Percentiles rank a stretch among this genome's conserved stretches.
These are phyloP conservation scores for Fusarium sp. DNA, from an alignment of 2,329 filamentous ascomycete genomes.

Conservation along the genomic window DNA sequence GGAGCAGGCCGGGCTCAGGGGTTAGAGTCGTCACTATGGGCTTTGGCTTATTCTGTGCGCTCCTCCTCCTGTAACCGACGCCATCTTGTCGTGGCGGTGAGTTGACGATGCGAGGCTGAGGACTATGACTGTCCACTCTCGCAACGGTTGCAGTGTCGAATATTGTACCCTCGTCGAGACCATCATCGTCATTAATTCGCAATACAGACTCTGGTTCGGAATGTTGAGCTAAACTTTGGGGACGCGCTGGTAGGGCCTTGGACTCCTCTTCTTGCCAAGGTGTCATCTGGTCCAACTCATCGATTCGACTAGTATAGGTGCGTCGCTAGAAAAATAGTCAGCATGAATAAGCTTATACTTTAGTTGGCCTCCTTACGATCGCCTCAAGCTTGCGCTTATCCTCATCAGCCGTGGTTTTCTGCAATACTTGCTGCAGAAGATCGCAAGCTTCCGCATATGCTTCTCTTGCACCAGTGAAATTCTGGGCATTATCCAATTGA, in stretches of 20 bases:
- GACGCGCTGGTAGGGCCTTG: constrained; percentile 80
- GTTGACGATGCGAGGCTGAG: constrained; percentile 36
- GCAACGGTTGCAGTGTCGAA: constrained; percentile 65
- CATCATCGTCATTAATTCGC: constrained; percentile 53
- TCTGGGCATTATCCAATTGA: constrained; percentile 93
- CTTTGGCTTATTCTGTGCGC: constrained; percentile 40
- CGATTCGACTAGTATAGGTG: constrained; percentile 90
- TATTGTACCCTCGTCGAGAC: constrained; percentile 56
- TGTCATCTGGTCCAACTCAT: constrained; percentile 81
- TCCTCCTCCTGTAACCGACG: constrained; percentile 39
- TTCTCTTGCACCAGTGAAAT: constrained; percentile 89
- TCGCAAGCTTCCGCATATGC: constrained; percentile 93
- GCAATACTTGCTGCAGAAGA: constrained; percentile 87
- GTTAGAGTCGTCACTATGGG: constrained; percentile 42
- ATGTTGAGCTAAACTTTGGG: constrained; percentile 63
- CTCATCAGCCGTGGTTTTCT: constrained; percentile 83
- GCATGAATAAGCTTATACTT: neutral
- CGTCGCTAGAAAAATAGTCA: constrained; percentile 67
- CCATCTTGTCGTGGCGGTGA: constrained; percentile 42
- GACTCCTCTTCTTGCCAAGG: constrained; percentile 64
- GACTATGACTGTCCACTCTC: constrained; percentile 53
- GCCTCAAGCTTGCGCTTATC: constrained; percentile 91
- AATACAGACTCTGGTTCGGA: constrained; percentile 40
- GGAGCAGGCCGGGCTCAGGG: constrained; percentile 53
- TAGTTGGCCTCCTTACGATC: constrained; percentile 70